Percentiles rank a stretch among this genome's conserved stretches.
Evolutionary conservation across 352 stramenopile species (phyloP).

Genomic region (Phytophthora multivora): DNA sequence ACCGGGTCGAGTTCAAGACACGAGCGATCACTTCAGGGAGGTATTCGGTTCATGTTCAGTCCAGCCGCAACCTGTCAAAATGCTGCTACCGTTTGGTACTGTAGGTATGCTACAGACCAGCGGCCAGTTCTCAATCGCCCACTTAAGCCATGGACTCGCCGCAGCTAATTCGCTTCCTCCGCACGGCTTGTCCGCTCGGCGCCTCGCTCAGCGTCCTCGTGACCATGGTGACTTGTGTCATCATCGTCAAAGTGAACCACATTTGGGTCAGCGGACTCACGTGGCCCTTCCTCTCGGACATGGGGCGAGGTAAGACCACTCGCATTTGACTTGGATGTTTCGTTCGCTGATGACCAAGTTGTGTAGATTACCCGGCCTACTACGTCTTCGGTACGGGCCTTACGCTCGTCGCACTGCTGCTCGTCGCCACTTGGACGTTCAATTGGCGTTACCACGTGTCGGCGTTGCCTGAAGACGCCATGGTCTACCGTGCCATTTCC

Average conservation of each 20-base stretch:
- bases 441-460: conserved; percentile 54
- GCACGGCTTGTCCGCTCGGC: conserved; percentile 39
- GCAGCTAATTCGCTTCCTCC: conserved; percentile 27
- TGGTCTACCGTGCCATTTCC: conserved; percentile 26
- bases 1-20: neutral
- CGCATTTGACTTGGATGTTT: neutral
- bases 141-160: conserved; percentile 24
- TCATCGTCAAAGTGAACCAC: conserved; percentile 60
- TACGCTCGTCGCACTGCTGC: conserved; percentile 44
- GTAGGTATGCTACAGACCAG: neutral
- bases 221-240: conserved; percentile 56
- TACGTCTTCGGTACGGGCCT: conserved; percentile 68
- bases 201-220: conserved; percentile 47
- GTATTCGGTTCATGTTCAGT: conserved; percentile 29
- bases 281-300: conserved; percentile 71
- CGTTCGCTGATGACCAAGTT: neutral
- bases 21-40: neutral
- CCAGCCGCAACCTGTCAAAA: conserved; percentile 12
- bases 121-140: conserved; percentile 14
- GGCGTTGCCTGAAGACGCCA: conserved; percentile 33
- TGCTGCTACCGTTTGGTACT: too few species aligned
- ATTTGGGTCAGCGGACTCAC: conserved; percentile 58
- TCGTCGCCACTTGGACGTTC: conserved; percentile 55
- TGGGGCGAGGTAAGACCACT: conserved; percentile 47
- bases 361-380: conserved; percentile 49